These are phyloP conservation scores for Luffa aegyptiaca DNA, from an alignment of 306 rosid species.

Conservation along the genomic window DNA sequence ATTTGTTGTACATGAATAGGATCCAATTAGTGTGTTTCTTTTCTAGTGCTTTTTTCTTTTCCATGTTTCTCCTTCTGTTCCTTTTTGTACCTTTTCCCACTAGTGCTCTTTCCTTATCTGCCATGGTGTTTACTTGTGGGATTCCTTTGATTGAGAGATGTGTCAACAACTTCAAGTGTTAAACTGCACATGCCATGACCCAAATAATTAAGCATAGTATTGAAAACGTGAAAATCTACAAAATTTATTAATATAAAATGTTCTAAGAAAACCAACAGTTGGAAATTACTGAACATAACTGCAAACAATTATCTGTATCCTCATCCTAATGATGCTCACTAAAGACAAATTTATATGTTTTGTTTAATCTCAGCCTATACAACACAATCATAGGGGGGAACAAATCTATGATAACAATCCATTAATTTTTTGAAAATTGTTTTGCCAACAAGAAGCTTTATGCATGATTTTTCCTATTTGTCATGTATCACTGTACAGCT, in stretches of 20 bases:
- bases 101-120: not conserved
- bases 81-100: not conserved
- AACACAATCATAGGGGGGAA: not conserved
- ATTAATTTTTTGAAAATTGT: not conserved
- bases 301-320: too few relatives aligned
- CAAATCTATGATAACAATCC: not conserved
- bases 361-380: not conserved
- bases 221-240: not conserved
- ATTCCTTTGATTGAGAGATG: not conserved
- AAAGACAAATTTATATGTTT: not conserved
- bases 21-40: slow-evolving; percentile 3
- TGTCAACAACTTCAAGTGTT: not conserved
- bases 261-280: not conserved
- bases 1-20: slow-evolving; percentile 7
- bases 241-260: too few relatives aligned
- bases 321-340: not conserved
- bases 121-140: not conserved
- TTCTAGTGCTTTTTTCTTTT: not conserved
- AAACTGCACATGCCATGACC: not conserved
- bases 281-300: too few relatives aligned
- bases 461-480: not conserved
- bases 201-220: not conserved
- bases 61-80: not conserved
- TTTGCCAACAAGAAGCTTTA: not conserved
- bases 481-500: not conserved